phyloP scores from a whole-genome alignment of 352 stramenopile genomes.

The Saprolegnia diclina region DNA sequence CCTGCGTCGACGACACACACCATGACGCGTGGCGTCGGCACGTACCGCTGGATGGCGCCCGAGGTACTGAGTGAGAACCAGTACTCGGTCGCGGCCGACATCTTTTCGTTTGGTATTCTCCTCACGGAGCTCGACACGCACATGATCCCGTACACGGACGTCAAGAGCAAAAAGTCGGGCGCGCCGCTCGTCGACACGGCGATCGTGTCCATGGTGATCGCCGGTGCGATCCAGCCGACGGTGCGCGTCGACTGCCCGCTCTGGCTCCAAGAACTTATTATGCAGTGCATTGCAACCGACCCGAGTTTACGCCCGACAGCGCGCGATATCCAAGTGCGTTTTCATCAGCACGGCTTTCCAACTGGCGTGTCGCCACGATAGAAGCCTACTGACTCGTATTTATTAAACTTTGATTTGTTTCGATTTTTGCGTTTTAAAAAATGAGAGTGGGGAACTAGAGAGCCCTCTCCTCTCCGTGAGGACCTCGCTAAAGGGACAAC shows the following conservation, averaged over 20 bases:
- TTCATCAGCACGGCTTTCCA: not conserved
- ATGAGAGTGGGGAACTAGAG: too few relatives aligned
- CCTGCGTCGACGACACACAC: conserved; percentile 27
- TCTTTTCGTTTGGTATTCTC: conserved; percentile 59
- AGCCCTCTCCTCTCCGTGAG: too few relatives aligned
- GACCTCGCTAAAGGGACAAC: too few relatives aligned
- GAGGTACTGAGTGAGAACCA: conserved; percentile 47
- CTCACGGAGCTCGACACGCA: conserved; percentile 56
- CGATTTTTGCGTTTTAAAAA: too few relatives aligned
- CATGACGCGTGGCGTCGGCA: conserved; percentile 50
- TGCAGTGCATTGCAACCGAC: conserved; percentile 35
- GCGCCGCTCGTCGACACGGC: conserved; percentile 39
- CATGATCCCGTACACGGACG: conserved; percentile 45
- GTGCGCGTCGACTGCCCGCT: conserved; percentile 36
- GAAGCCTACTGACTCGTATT: too few relatives aligned
- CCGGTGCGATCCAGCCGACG: conserved; percentile 31
- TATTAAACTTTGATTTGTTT: too few relatives aligned
- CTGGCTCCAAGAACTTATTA: conserved; percentile 34
- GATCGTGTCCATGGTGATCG: conserved; percentile 41
- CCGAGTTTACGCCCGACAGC: conserved; percentile 38
- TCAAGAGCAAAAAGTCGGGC: conserved; percentile 30
- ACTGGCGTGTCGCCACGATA: too few relatives aligned
- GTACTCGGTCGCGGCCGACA: conserved; percentile 48
- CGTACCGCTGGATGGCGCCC: conserved; percentile 48
- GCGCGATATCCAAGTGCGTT: not conserved